phyloP scores from a whole-genome alignment of 164 flowering plant genomes.

The Vitis cinerea region DNA sequence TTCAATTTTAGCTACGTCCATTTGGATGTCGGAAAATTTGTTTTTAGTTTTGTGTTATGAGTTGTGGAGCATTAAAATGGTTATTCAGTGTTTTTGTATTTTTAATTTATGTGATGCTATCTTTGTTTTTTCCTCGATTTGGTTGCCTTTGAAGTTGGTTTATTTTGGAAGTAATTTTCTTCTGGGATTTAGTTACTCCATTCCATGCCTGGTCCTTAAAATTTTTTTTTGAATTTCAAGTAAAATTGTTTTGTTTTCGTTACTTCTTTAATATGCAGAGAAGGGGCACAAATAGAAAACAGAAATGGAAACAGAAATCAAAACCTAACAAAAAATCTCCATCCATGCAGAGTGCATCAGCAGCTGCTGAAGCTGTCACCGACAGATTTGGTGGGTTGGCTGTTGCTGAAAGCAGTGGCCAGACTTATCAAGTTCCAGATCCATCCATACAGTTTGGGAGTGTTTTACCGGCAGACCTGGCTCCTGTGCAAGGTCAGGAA shows the following conservation, averaged over 20 bases:
- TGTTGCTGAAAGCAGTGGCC: slow-evolving; percentile 29
- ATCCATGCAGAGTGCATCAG: slow-evolving; percentile 12
- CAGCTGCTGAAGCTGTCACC: slow-evolving; percentile 29
- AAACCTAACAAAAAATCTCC: slow-evolving; percentile 16
- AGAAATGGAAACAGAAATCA: slow-evolving; percentile 44
- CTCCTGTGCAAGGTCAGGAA: slow-evolving; percentile 26
- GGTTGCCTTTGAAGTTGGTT: too few species aligned
- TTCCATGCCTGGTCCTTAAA: background rate
- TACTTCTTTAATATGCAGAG: slow-evolving; percentile 30
- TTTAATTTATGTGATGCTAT: too few species aligned
- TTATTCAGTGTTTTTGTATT: too few species aligned
- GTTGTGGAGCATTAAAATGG: too few species aligned
- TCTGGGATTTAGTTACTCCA: too few species aligned
- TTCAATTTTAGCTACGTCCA: too few species aligned
- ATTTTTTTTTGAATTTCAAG: background rate
- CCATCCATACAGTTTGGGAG: slow-evolving; percentile 30
- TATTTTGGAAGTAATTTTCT: too few species aligned
- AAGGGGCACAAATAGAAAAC: slow-evolving; percentile 25
- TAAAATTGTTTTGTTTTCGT: background rate
- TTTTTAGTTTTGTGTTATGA: too few species aligned
- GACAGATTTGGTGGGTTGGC: slow-evolving; percentile 27
- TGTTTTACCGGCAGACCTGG: slow-evolving; percentile 20
- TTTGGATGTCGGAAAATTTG: too few species aligned
- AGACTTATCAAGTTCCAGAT: slow-evolving; percentile 15
- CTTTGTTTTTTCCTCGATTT: too few species aligned